These are phyloP conservation scores for Blastocystis sp. DNA, from an alignment of 352 stramenopile species.

Conservation along the genomic window DNA sequence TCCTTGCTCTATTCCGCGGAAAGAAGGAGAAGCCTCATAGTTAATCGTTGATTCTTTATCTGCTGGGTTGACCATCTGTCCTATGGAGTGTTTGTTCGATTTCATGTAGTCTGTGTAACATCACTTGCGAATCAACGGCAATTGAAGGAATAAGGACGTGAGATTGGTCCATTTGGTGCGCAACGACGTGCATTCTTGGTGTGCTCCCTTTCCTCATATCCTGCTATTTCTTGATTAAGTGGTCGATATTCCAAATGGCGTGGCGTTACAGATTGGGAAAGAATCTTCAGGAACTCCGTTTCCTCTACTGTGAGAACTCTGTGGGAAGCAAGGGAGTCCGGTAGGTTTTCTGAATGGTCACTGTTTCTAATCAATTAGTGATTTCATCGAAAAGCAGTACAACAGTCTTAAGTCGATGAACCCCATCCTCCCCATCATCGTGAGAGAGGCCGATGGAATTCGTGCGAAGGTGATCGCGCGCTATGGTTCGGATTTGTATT, in stretches of 20 bases:
- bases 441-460: slow-evolving; percentile 31
- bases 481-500: neutral
- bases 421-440: slow-evolving; percentile 47
- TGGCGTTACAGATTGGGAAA: slow-evolving; percentile 36
- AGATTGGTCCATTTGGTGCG: neutral
- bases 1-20: slow-evolving; percentile 98
- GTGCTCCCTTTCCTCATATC: neutral
- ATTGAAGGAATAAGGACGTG: too few species aligned
- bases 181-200: neutral
- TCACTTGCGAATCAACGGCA: too few species aligned
- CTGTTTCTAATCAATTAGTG: neutral
- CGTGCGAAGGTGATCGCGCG: slow-evolving; percentile 19
- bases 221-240: neutral
- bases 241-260: neutral
- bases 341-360: neutral
- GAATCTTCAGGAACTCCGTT: slow-evolving; percentile 47
- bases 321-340: slow-evolving; percentile 19
- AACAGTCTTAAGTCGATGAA: slow-evolving; percentile 11
- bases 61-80: neutral
- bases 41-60: slow-evolving; percentile 63
- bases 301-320: slow-evolving; percentile 35
- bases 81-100: neutral
- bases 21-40: slow-evolving; percentile 99
- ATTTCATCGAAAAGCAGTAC: slow-evolving; percentile 45
- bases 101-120: neutral